Conservation (phyloP, 257 asterid genomes). For the Henckelia pumila region DNA sequence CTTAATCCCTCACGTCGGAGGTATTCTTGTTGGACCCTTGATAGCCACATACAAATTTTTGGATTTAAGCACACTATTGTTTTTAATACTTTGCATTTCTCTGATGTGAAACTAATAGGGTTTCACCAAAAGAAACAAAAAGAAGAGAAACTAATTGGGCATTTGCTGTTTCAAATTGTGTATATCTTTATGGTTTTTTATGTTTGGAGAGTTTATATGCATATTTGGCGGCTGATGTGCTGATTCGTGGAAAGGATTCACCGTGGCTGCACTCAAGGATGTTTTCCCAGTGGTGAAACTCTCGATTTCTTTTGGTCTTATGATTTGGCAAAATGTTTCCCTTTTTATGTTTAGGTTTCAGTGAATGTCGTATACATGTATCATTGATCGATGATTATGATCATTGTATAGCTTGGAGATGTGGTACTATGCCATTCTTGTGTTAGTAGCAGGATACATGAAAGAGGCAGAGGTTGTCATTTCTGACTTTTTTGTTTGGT, state of each 20-base stretch:
- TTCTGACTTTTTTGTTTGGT: conserved; percentile 89
- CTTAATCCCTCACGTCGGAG: too few species aligned
- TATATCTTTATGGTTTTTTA: conserved; percentile 61
- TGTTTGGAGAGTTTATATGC: conserved; percentile 63
- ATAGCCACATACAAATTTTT: too few species aligned
- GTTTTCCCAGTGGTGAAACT: conserved; percentile 78
- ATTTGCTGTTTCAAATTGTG: too few species aligned
- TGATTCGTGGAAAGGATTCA: conserved; percentile 75
- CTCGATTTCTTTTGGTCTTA: conserved; percentile 75
- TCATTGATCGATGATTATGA: neutral
- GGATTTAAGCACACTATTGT: too few species aligned
- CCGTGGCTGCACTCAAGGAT: conserved; percentile 62
- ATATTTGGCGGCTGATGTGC: conserved; percentile 89
- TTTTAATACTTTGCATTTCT: too few species aligned
- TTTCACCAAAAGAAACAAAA: too few species aligned
- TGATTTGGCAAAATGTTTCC: conserved; percentile 65
- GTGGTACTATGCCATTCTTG: conserved; percentile 86
- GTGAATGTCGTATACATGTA: neutral
- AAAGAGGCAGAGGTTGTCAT: conserved; percentile 78
- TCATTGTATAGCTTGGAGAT: conserved; percentile 59
- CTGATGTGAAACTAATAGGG: too few species aligned
- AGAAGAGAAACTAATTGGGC: too few species aligned
- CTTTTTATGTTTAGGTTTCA: neutral
- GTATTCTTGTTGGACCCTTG: too few species aligned
- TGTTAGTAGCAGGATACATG: conserved; percentile 85